Evolutionary conservation across 495 filamentous ascomycete genomes (phyloP).

Genomic region (Neurospora sp.): DNA sequence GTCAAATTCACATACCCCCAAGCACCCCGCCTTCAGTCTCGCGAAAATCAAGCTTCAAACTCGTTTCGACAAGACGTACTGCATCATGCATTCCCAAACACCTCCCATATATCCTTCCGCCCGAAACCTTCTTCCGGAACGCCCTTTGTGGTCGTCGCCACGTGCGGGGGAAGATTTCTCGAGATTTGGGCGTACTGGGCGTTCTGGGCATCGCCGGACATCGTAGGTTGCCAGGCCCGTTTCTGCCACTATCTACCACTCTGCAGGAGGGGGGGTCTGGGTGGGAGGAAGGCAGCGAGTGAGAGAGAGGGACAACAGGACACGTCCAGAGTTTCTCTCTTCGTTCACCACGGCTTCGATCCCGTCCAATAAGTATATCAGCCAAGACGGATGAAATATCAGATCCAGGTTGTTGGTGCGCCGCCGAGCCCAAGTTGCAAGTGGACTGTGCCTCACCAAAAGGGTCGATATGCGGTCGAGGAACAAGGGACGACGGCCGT

Average conservation of each 20-base stretch:
- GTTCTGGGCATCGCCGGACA: slow-evolving; percentile 2
- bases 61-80: neutral
- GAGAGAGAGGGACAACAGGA: neutral
- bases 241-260: neutral
- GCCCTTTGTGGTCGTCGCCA: slow-evolving; percentile 19
- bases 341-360: neutral
- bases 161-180: slow-evolving; percentile 16
- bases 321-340: neutral
- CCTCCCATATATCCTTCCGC: slow-evolving; percentile 20
- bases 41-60: neutral
- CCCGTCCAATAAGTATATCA: slow-evolving; percentile 7
- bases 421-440: neutral
- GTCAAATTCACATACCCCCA: neutral
- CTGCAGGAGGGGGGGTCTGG: neutral
- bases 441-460: neutral
- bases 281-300: neutral
- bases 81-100: neutral
- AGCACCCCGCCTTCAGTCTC: neutral
- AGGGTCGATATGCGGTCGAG: neutral
- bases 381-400: slow-evolving; percentile 24
- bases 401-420: slow-evolving; percentile 16
- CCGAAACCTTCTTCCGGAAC: slow-evolving; percentile 22
- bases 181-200: slow-evolving; percentile 3
- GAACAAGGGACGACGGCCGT: neutral
- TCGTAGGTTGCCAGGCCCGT: neutral